phyloP scores from a whole-genome alignment of 176 grass and related monocot species.

The Eragrostis curvula region DNA sequence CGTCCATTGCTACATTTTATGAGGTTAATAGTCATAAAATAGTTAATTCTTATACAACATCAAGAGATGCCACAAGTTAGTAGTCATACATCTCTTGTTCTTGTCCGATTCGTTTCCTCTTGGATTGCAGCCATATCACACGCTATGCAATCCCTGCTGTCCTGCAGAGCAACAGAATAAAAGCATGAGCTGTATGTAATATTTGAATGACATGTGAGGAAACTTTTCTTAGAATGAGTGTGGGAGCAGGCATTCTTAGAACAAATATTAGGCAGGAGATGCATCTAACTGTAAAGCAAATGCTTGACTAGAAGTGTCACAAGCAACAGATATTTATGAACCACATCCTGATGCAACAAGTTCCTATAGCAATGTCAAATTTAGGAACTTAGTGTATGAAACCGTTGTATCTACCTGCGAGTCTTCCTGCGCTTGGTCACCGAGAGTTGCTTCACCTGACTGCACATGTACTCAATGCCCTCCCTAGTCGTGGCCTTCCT shows the following conservation, averaged over 20 bases:
- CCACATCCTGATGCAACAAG: no score
- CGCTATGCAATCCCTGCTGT: not conserved
- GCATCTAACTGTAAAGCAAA: no score
- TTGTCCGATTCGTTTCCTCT: not conserved
- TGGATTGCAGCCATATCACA: not conserved
- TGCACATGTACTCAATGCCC: conserved; percentile 11
- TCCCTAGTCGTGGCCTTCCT: conserved; percentile 39
- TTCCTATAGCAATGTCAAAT: not conserved
- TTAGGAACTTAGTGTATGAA: not conserved
- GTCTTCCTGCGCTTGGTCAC: not conserved
- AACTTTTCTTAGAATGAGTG: no score
- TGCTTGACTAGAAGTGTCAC: no score
- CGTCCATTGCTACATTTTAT: not conserved
- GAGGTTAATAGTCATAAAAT: not conserved
- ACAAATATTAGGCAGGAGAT: no score
- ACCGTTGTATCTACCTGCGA: conserved; percentile 11
- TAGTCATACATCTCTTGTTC: not conserved
- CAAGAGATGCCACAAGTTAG: not conserved
- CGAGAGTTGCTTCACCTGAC: conserved; percentile 27
- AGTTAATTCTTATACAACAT: not conserved
- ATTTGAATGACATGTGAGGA: not conserved
- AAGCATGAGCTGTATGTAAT: not conserved
- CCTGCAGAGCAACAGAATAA: not conserved
- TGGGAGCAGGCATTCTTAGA: no score
- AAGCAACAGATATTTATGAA: no score